phyloP scores from a whole-genome alignment of 495 filamentous ascomycete species.

The Hypoxylon subgilvum region DNA sequence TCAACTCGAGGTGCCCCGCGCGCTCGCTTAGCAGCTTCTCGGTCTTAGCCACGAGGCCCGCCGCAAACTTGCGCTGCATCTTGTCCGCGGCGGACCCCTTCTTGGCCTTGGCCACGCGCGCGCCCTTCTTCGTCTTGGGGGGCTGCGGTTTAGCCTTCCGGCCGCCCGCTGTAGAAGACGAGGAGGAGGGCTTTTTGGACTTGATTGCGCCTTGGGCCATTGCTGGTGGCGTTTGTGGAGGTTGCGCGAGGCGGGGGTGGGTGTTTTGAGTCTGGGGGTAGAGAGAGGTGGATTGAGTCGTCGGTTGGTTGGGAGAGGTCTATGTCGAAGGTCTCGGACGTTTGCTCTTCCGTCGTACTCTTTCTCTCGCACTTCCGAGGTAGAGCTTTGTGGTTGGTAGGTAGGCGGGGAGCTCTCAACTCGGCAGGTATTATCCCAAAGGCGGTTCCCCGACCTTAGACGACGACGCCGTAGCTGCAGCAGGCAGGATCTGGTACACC shows the following conservation, averaged over 20 bases:
- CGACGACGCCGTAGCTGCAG: too few relatives aligned
- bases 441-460: too few relatives aligned
- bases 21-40: conserved; percentile 55
- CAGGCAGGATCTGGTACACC: too few relatives aligned
- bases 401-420: neutral
- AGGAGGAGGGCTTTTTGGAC: conserved; percentile 44
- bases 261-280: neutral
- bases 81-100: conserved; percentile 47
- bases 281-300: neutral
- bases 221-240: conserved; percentile 1
- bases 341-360: conserved; percentile 15
- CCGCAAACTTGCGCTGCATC: conserved; percentile 49
- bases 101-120: conserved; percentile 46
- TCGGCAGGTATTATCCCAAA: too few relatives aligned
- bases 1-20: conserved; percentile 56
- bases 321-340: neutral
- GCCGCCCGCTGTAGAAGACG: conserved; percentile 30
- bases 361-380: neutral
- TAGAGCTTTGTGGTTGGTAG: neutral
- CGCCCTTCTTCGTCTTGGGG: conserved; percentile 43
- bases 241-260: neutral
- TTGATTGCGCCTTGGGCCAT: conserved; percentile 56
- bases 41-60: conserved; percentile 51
- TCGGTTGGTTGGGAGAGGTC: neutral
- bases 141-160: conserved; percentile 43